Evolutionary conservation across 345 rosid species (phyloP), one percentile per base, ranked within the genome.

Genomic region (Eucalyptus cladocalyx): DNA sequence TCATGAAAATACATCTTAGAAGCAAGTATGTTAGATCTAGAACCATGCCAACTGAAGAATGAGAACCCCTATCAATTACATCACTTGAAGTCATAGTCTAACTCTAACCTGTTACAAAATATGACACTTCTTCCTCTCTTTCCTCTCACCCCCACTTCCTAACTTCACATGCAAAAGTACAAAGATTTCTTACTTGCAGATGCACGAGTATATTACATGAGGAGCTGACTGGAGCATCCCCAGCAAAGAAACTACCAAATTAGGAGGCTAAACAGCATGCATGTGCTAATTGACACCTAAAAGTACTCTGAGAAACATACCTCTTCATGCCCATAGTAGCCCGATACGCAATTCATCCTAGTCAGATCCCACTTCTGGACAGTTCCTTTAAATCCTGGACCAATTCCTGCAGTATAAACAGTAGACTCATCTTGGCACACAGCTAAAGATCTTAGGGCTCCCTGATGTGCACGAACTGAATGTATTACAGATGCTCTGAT

Each of bases 291-390:
- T 65, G 45, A 50, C 54, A 65, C 30, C 10, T 37, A 47, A 45
- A 81, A 42, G 32, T 37, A 86, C 42, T 19, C 24, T 51, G 48
- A 92, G 91, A 88, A 91, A 89, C 97, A 50, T 90, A 97, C 99
- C 99, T 97, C 99, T 90, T 97, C 99, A 91, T 97, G 99, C 87
- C 96, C 99, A 95, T 96, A 92, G 94, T 97, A 97, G 86, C 98
- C 95, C 60, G 95, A 96, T 72, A 94, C 90, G 88, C 97, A 94
- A 91, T 93, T 96, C 90, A 96, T 92, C 95, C 95, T 95, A 58
- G 96, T 91, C 88, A 97, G 95, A 88, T 97, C 99, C 99, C 99
- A 97, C 93, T 95, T 97, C 91, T 95, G 98, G 83, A 97, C 96
- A 62, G 96, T 96, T 91, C 99, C 99, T 93, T 94, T 96, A 91